A percentile compares a stretch with the other conserved stretches of the same genome.
Conservation (phyloP, 2,329 filamentous ascomycete species). For the Delphinella strobiligena region DNA sequence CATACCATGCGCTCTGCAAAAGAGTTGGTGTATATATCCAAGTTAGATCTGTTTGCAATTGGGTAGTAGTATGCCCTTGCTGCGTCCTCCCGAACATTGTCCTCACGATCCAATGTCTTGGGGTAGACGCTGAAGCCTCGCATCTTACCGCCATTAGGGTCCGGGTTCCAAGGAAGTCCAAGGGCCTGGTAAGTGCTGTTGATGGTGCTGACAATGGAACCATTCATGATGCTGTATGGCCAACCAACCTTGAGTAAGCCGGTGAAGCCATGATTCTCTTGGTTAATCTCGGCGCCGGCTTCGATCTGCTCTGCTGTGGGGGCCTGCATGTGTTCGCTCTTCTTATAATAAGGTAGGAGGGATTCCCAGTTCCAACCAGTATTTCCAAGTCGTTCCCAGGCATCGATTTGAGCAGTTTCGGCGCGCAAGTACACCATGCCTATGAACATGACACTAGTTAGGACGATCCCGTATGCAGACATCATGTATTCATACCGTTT, state of each 20-base stretch:
- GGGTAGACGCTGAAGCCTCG: slow-evolving; percentile 32
- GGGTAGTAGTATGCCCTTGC: slow-evolving; percentile 37
- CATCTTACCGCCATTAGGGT: slow-evolving; percentile 32
- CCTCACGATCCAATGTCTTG: slow-evolving; percentile 27
- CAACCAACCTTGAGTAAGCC: slow-evolving; percentile 10
- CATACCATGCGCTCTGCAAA: slow-evolving; percentile 30
- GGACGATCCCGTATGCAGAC: not conserved
- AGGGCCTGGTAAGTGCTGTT: slow-evolving; percentile 24
- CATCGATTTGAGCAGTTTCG: slow-evolving; percentile 3
- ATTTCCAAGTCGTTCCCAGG: slow-evolving; percentile 6
- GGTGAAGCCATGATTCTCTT: not conserved
- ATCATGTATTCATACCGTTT: slow-evolving; percentile 15
- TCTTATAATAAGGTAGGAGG: slow-evolving; percentile 12
- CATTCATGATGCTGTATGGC: not conserved
- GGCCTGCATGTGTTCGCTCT: slow-evolving; percentile 3
- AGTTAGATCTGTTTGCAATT: slow-evolving; percentile 27
- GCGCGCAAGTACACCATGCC: slow-evolving; percentile 6
- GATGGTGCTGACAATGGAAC: slow-evolving; percentile 14
- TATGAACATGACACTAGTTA: not conserved
- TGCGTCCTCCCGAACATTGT: slow-evolving; percentile 32
- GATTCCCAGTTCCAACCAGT: slow-evolving; percentile 4
- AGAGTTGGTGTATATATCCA: slow-evolving; percentile 32
- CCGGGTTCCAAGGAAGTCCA: slow-evolving; percentile 27
- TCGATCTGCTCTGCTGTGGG: not conserved
- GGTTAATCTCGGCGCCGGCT: not conserved